Conservation (phyloP, 2,329 filamentous ascomycete genomes). For the Seiridium cupressi region DNA sequence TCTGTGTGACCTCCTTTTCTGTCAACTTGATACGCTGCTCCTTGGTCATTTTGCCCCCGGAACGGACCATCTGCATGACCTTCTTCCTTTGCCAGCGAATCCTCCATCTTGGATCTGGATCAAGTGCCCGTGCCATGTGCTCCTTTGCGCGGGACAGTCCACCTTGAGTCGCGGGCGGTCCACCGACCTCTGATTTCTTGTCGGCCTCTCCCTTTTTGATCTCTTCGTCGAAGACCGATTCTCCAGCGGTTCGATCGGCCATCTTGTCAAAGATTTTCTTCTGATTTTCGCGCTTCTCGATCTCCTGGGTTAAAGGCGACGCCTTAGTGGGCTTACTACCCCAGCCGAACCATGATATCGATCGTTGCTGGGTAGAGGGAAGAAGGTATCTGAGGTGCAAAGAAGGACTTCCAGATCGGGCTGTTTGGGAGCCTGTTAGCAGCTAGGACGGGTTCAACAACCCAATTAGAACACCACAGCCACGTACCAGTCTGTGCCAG, state of each 20-base stretch:
- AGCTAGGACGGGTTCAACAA: neutral
- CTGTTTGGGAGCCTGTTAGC: conserved; percentile 3
- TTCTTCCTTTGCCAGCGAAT: conserved; percentile 80
- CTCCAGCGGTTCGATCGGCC: conserved; percentile 42
- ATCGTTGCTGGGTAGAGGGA: conserved; percentile 34
- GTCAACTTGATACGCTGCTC: conserved; percentile 65
- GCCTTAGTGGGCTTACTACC: conserved; percentile 29
- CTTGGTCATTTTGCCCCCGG: conserved; percentile 64
- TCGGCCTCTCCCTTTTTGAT: conserved; percentile 32
- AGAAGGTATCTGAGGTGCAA: conserved; percentile 13
- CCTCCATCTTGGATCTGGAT: conserved; percentile 73
- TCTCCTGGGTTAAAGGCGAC: conserved; percentile 25
- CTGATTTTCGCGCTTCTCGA: conserved; percentile 36
- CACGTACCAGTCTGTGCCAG: conserved; percentile 58
- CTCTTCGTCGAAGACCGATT: conserved; percentile 64
- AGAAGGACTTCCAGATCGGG: conserved; percentile 15
- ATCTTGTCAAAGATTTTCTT: conserved; percentile 41
- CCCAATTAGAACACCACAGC: conserved; percentile 10
- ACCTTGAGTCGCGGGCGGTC: conserved; percentile 8
- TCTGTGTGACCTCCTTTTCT: conserved; percentile 53
- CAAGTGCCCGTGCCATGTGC: conserved; percentile 61
- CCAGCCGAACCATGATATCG: conserved; percentile 41
- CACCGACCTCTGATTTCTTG: neutral
- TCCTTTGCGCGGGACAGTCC: conserved; percentile 42
- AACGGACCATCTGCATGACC: conserved; percentile 72